Evolutionary conservation across 2,329 filamentous ascomycete species (phyloP).

Genomic region (Ophiosphaerella korrae): DNA sequence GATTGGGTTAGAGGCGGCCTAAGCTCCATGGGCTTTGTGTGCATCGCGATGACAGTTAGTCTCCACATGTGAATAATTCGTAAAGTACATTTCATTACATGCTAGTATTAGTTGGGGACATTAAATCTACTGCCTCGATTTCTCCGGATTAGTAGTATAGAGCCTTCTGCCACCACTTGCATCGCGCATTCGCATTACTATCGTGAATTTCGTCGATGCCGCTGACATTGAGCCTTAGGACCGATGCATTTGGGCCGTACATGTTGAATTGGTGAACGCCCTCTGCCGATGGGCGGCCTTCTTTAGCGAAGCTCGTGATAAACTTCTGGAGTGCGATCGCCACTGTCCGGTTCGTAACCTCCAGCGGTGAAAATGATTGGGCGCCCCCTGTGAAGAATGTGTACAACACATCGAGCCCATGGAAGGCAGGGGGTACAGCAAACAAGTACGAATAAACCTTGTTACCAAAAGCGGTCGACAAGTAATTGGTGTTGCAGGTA

Average conservation of each 20-base stretch:
- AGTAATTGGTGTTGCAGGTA: constrained; percentile 59
- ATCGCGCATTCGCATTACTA: constrained; percentile 54
- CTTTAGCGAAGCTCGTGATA: constrained; percentile 51
- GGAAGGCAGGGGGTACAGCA: constrained; percentile 57
- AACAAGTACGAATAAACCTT: constrained; percentile 60
- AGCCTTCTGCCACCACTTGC: constrained; percentile 60
- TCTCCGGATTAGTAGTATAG: constrained; percentile 38
- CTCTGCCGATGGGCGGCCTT: constrained; percentile 45
- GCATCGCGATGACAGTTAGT: background rate
- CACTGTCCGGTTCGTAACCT: constrained; percentile 40
- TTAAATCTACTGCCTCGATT: background rate
- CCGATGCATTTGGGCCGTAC: constrained; percentile 52
- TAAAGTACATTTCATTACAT: constrained; percentile 4
- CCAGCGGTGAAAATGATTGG: constrained; percentile 5
- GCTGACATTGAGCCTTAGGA: constrained; percentile 52
- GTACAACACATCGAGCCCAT: constrained; percentile 59
- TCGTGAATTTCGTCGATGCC: constrained; percentile 52
- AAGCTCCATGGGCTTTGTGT: constrained; percentile 11
- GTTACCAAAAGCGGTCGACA: constrained; percentile 55
- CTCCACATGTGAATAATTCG: background rate
- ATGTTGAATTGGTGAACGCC: constrained; percentile 52
- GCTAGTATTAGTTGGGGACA: too few relatives aligned
- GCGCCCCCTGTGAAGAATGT: constrained; percentile 57
- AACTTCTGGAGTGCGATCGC: constrained; percentile 54
- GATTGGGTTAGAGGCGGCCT: constrained; percentile 12